Base-by-base conservation (phyloP, 495 filamentous ascomycete genomes). In the Penicillium lagena region DNA sequence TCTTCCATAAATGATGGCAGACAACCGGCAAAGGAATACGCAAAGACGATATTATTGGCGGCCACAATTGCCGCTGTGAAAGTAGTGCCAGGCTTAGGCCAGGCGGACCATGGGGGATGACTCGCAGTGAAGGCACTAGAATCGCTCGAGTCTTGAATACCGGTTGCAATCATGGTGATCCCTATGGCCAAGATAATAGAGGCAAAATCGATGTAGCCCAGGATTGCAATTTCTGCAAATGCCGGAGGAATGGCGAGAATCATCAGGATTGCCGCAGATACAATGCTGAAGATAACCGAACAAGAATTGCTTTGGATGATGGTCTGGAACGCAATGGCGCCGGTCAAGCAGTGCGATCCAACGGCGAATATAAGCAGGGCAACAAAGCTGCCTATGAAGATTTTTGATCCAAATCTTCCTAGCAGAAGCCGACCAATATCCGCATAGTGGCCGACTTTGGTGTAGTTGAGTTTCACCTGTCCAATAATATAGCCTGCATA, bases 1-100 rank as follows among this genome's bases (percentile, higher is more conserved):
- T 89, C 85, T 43, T 80, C 75, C 69, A 85, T 84, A 59, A 89
- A 85, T 34, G 70, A 76, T 64, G 87, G 85, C 72, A 70, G 82
- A 71, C 66, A 84, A 59, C 75, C 83, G 58, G 66, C 83, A 56
- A 78, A 85, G 43, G 63, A 64, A 68, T 67, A 69, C 35, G 85
- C 83, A 52, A 89, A 85, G 43, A 83, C 70, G 36, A 87, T 86
- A 68, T 88, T 86, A 33, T 77, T 76, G 35, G 85, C 70, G 8
- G 80, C 79, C 43, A 82, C 77, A 47, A 87, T 68, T 1, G 51
- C 66, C 5, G 62, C 57, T 14, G 62, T 54, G 34, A 69, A 69
- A 13, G 51, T 60, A 11, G 60, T 46, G n/a, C 50, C 47, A 1
- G 50, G 37, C 35, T 62, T 58, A 0, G 65, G 64, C 64, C 64